phyloP scores from a whole-genome alignment of 257 asterid genomes.

The Nyctanthes arbortristis region DNA sequence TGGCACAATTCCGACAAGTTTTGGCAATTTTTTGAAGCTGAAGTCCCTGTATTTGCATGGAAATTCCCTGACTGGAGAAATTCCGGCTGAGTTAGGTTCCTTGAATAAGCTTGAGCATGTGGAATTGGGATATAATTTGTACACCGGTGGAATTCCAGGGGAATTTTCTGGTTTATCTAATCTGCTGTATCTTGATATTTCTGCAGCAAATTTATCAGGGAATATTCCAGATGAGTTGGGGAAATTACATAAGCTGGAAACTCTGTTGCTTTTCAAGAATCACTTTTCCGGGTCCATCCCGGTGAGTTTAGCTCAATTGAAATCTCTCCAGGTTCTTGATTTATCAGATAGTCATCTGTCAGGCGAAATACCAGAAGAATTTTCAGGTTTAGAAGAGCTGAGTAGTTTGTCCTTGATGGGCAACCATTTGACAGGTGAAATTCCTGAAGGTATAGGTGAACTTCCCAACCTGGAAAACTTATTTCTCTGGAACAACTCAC shows the following conservation, averaged over 20 bases:
- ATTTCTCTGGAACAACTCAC: conserved; percentile 45
- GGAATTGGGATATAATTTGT: conserved; percentile 37
- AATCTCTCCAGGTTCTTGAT: conserved; percentile 34
- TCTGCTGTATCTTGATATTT: conserved; percentile 38
- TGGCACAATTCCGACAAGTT: conserved; percentile 63
- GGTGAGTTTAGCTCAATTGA: conserved; percentile 26
- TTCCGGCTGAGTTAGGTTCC: conserved; percentile 40
- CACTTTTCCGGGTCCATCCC: conserved; percentile 37
- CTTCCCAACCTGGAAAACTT: conserved; percentile 31
- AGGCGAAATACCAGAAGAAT: conserved; percentile 38
- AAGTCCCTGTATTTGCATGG: conserved; percentile 53
- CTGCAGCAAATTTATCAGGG: conserved; percentile 39
- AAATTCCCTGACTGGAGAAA: conserved; percentile 33
- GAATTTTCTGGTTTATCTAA: conserved; percentile 38
- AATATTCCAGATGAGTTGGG: conserved; percentile 37
- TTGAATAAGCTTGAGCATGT: conserved; percentile 32
- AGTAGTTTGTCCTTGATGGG: conserved; percentile 35
- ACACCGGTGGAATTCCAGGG: conserved; percentile 38
- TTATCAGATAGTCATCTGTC: conserved; percentile 41
- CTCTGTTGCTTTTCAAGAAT: conserved; percentile 41
- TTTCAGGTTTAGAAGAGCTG: conserved; percentile 31
- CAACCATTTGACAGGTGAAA: conserved; percentile 35
- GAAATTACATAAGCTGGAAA: conserved; percentile 20
- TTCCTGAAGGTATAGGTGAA: conserved; percentile 31
- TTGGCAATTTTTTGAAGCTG: conserved; percentile 48